phyloP scores from a whole-genome alignment of 164 flowering plant species.

The Berberis thunbergii region DNA sequence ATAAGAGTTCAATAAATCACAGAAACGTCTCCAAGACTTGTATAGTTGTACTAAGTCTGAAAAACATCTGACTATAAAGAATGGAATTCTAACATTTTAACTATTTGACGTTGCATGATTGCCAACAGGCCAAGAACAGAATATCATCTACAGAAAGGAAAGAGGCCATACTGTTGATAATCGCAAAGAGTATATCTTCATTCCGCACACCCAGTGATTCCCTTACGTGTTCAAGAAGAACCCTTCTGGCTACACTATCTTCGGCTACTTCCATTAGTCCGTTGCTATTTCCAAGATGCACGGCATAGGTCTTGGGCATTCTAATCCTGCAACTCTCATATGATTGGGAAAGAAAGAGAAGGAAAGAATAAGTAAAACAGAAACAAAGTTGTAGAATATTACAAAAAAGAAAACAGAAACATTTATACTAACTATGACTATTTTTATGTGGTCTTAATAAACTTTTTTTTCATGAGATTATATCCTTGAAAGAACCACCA shows the following conservation, averaged over 20 bases:
- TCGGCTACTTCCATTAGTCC: conserved; percentile 95
- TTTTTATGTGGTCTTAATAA: no score
- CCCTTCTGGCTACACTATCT: conserved; percentile 76
- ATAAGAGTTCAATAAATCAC: no score
- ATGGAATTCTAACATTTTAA: no score
- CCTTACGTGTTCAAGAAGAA: conserved; percentile 86
- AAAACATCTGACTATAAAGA: no score
- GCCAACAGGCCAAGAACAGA: background rate
- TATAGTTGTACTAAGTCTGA: no score
- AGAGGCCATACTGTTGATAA: conserved; percentile 70
- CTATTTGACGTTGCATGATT: no score
- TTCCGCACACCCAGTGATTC: conserved; percentile 80
- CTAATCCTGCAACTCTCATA: conserved; percentile 45
- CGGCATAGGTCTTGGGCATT: conserved; percentile 94
- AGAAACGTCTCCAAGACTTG: no score
- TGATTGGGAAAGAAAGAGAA: background rate
- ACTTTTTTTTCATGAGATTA: no score
- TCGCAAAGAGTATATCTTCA: conserved; percentile 86
- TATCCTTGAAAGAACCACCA: no score
- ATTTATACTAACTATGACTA: no score
- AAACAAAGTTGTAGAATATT: background rate
- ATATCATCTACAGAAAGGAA: background rate
- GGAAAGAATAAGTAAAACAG: no score
- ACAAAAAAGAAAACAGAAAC: background rate
- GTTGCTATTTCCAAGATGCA: conserved; percentile 96